phyloP scores from a whole-genome alignment of 371 early-diverging fungal genomes.

The Funneliformis caledonium region DNA sequence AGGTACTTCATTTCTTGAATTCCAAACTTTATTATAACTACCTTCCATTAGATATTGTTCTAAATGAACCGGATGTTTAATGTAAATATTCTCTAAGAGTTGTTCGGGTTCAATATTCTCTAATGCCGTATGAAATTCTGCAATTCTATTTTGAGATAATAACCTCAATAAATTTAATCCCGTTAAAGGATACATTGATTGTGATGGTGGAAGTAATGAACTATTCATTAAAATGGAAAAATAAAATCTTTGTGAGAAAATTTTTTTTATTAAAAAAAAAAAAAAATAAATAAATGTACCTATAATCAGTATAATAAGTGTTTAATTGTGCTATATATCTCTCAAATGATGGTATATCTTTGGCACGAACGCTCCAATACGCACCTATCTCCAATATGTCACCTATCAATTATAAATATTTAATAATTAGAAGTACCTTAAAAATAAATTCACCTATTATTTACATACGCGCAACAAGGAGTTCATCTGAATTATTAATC shows the following conservation, averaged over 20 bases:
- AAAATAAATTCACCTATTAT: not conserved
- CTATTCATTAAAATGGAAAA: constrained; percentile 40
- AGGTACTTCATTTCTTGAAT: constrained; percentile 82
- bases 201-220: constrained; percentile 74
- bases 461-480: constrained; percentile 72
- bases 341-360: constrained; percentile 91
- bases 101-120: constrained; percentile 88
- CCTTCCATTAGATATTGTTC: constrained; percentile 97
- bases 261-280: not conserved
- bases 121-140: constrained; percentile 94
- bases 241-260: constrained; percentile 1
- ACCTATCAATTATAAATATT: constrained; percentile 55
- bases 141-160: constrained; percentile 90
- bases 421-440: not conserved
- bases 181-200: constrained; percentile 82
- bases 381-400: constrained; percentile 93
- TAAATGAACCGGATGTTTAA: constrained; percentile 89
- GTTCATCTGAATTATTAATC: constrained; percentile 64
- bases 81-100: constrained; percentile 77
- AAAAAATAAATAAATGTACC: constrained; percentile 52
- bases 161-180: constrained; percentile 92
- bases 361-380: constrained; percentile 79
- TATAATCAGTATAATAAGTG: constrained; percentile 86
- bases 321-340: constrained; percentile 93
- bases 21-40: constrained; percentile 95